A percentile compares a stretch with the other conserved stretches of the same genome.
Conservation (phyloP, 1,284 basidiomycete species). For the Earliella scabrosa region DNA sequence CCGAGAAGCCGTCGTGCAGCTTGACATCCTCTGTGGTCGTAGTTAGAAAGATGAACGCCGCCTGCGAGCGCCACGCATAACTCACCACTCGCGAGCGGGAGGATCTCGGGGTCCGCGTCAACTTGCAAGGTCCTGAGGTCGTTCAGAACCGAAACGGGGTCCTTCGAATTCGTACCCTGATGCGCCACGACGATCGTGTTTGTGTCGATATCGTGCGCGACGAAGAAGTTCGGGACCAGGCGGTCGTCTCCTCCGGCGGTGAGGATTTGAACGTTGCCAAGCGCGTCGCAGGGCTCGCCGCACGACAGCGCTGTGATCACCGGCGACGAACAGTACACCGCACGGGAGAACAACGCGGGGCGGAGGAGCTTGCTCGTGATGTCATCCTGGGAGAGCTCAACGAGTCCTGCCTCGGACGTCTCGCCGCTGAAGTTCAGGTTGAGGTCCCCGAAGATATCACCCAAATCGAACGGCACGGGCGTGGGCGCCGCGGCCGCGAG, state of each 20-base stretch:
- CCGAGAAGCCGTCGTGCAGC: slow-evolving; percentile 50
- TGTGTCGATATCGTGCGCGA: slow-evolving; percentile 43
- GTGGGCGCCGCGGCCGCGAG: slow-evolving; percentile 4
- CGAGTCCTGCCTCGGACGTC: slow-evolving; percentile 14
- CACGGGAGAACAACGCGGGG: slow-evolving; percentile 44
- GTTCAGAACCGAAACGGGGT: slow-evolving; percentile 47
- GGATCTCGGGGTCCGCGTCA: slow-evolving; percentile 41
- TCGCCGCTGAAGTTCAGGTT: slow-evolving; percentile 21
- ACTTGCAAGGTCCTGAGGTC: slow-evolving; percentile 42
- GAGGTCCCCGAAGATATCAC: slow-evolving; percentile 12
- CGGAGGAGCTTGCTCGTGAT: slow-evolving; percentile 37
- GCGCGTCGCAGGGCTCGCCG: slow-evolving; percentile 44
- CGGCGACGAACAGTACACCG: slow-evolving; percentile 43
- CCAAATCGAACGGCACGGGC: background rate
- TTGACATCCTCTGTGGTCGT: slow-evolving; percentile 29
- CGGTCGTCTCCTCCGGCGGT: slow-evolving; percentile 63
- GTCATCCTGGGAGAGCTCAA: slow-evolving; percentile 26
- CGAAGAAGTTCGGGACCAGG: slow-evolving; percentile 32
- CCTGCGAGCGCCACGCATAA: background rate
- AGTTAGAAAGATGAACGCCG: background rate
- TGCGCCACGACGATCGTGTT: slow-evolving; percentile 50
- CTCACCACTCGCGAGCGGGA: slow-evolving; percentile 37
- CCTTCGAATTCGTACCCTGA: slow-evolving; percentile 47
- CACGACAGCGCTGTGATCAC: slow-evolving; percentile 41
- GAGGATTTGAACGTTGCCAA: slow-evolving; percentile 54